Conservation (phyloP, 495 filamentous ascomycete genomes). For the Neohortaea acidophila region DNA sequence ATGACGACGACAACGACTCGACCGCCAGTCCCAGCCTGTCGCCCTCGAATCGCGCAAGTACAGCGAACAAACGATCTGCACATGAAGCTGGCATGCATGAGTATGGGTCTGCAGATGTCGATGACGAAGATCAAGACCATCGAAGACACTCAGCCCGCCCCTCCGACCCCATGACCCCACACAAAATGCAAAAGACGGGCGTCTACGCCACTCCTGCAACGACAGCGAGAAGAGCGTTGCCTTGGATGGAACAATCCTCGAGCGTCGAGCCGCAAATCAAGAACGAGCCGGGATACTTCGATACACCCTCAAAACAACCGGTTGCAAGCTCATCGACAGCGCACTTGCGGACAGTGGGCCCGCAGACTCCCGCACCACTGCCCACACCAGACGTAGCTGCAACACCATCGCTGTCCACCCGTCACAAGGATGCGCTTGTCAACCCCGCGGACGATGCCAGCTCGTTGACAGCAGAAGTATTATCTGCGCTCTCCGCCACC, state of each 20-base stretch:
- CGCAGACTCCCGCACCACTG: slow-evolving; percentile 1
- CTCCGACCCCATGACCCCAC: slow-evolving; percentile 30
- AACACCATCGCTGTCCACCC: slow-evolving; percentile 8
- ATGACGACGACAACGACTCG: slow-evolving; percentile 1
- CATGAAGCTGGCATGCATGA: slow-evolving; percentile 5
- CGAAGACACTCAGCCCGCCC: no score
- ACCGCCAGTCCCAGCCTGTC: slow-evolving; percentile 7
- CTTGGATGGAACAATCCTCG: slow-evolving; percentile 17
- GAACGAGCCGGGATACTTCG: background rate
- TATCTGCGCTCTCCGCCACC: slow-evolving; percentile 3
- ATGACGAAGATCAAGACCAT: slow-evolving; percentile 13
- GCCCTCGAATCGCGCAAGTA: background rate
- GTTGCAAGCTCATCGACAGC: background rate
- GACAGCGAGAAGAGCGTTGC: slow-evolving; percentile 34
- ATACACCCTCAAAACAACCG: slow-evolving; percentile 7
- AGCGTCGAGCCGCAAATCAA: slow-evolving; percentile 9
- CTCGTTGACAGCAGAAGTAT: slow-evolving; percentile 8
- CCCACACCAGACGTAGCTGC: background rate
- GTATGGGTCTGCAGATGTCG: background rate
- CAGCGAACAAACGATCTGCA: slow-evolving; percentile 7
- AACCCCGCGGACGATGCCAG: slow-evolving; percentile 12
- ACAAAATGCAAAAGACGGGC: slow-evolving; percentile 34
- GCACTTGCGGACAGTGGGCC: no score
- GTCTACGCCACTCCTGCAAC: slow-evolving; percentile 32
- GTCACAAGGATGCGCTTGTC: slow-evolving; percentile 12